Base-by-base conservation (phyloP, 2,329 filamentous ascomycete species). In the Colletotrichum agaves region DNA sequence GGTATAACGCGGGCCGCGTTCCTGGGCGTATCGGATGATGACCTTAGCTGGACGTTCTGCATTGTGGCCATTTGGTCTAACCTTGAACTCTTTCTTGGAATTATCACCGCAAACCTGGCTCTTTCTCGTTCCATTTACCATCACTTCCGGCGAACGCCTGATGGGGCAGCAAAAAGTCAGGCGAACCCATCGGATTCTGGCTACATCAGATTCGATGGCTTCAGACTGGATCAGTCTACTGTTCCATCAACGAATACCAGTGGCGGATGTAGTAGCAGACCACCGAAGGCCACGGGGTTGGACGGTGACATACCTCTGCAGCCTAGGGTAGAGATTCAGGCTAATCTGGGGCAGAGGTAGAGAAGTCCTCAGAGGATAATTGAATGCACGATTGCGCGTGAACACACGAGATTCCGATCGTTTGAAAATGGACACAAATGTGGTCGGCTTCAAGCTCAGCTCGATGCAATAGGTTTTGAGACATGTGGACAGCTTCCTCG, bases 11-110 rank as follows among this genome's bases (percentile, higher is more conserved):
- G 73, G 10, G 72, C 73, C 1, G 58, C 67, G 4, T 74, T 72
- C 1, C 62, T 75, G 0, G 71, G 70, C 2, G 49, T 73, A 4
- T 62, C 63, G 2, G 72, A 70, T 0, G 52, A 46, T 0, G 73
- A 75, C 31, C 61, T 75, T 11, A 75, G 69, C 33, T 75, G 73
- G 73, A 70, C 73, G 1, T 78, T 75, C 44, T 73, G 72, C 52
- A 76, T 76, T 8, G 74, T 76, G 2, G 78, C 78, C 27, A 78
- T 79, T 43, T 81, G 78, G 78, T 78, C 75, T 12, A 74, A 79
- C 13, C 68, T 79, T 44, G 79, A 81, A 66, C 74, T 76, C 0
- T 75, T 76, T 17, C 72, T 81, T 1, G 79, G 78, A 27, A 79
- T 80, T 15, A 73, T 78, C 3, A 76, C 75, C n/a, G 78, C 74